These are phyloP conservation scores for Rhodotorula diobovata DNA, from an alignment of 768 basidiomycete species.

Conservation along the genomic window DNA sequence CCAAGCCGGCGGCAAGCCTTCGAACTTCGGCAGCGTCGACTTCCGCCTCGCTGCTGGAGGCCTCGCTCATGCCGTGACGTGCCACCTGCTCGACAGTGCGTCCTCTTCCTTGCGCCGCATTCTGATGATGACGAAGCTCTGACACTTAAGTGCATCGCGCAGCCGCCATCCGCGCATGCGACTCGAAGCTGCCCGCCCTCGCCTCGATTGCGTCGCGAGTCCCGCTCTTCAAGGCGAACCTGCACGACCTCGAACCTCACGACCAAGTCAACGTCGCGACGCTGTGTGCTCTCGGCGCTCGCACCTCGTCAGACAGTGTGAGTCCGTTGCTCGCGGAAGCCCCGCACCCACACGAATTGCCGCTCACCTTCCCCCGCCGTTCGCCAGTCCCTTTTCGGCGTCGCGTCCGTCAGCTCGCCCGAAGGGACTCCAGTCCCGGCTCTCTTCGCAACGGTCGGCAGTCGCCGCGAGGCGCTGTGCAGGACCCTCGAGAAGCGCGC, in stretches of 20 bases:
- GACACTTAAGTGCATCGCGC: background rate
- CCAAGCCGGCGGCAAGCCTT: background rate
- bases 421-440: constrained; percentile 10
- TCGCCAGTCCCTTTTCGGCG: constrained; percentile 13
- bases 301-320: background rate
- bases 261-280: constrained; percentile 16
- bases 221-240: constrained; percentile 6
- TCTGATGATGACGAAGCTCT: too few species aligned
- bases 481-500: background rate
- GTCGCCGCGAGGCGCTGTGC: constrained; percentile 6
- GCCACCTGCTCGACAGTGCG: constrained; percentile 24
- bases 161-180: constrained; percentile 16
- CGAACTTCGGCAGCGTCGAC: background rate
- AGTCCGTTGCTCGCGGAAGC: background rate
- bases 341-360: too few species aligned
- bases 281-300: constrained; percentile 11
- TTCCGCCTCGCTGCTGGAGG: background rate
- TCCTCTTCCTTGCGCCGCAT: background rate
- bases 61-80: constrained; percentile 1
- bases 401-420: background rate
- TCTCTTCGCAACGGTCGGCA: constrained; percentile 4
- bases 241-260: constrained; percentile 10
- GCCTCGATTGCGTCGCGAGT: constrained; percentile 2
- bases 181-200: constrained; percentile 15
- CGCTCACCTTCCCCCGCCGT: background rate